These are phyloP conservation scores for Scutellaria minor DNA, from an alignment of 257 asterid species.

Conservation along the genomic window DNA sequence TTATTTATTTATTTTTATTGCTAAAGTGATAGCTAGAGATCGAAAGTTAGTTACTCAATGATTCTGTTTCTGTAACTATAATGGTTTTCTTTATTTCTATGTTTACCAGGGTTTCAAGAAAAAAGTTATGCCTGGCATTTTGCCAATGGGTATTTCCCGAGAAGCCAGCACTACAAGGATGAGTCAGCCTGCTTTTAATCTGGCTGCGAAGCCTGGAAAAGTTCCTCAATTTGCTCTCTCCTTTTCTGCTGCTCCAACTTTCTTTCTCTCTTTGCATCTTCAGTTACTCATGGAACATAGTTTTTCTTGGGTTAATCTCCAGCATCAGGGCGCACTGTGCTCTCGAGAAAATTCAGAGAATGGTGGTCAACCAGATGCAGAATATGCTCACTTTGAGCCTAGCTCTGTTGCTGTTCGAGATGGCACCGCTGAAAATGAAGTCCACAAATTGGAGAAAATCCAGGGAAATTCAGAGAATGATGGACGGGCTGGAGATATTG, in stretches of 20 bases:
- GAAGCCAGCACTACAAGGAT: constrained; percentile 48
- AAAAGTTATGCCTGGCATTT: constrained; percentile 45
- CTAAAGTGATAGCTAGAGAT: constrained; percentile 14
- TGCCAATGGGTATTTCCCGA: constrained; percentile 57
- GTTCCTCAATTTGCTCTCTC: constrained; percentile 44
- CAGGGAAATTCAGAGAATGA: constrained; percentile 34
- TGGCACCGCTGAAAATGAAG: constrained; percentile 31
- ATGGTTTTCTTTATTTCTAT: constrained; percentile 33
- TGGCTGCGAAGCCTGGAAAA: constrained; percentile 48
- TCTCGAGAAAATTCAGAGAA: constrained; percentile 45
- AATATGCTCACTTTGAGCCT: constrained; percentile 39
- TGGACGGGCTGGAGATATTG: constrained; percentile 29
- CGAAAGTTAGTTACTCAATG: constrained; percentile 14
- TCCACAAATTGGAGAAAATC: constrained; percentile 36
- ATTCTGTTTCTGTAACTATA: constrained; percentile 28
- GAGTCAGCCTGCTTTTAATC: constrained; percentile 44
- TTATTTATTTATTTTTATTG: not conserved
- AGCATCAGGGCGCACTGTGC: constrained; percentile 38
- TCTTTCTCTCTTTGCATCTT: constrained; percentile 51
- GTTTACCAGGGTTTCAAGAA: constrained; percentile 51
- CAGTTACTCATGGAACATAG: constrained; percentile 48
- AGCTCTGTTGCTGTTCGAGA: constrained; percentile 40
- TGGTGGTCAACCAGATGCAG: constrained; percentile 41
- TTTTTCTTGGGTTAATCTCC: constrained; percentile 43
- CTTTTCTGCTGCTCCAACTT: constrained; percentile 47